Evolutionary conservation across 495 filamentous ascomycete genomes (phyloP).

Genomic region (Evansstolkia leycettana): DNA sequence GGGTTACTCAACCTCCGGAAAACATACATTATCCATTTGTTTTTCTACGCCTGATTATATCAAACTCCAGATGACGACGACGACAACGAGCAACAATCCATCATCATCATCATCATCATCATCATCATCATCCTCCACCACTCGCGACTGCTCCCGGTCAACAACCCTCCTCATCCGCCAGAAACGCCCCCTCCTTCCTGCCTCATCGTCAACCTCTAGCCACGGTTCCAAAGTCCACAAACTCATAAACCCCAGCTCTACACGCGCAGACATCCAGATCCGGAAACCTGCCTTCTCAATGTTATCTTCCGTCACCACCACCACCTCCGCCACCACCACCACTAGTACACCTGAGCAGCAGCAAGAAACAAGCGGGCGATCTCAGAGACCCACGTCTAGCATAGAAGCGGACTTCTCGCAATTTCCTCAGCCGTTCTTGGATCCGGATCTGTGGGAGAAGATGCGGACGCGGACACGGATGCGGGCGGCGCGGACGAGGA

Average conservation of each 20-base stretch:
- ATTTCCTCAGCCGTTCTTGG: constrained; percentile 19
- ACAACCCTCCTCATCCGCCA: constrained; percentile 1
- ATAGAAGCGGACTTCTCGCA: constrained; percentile 12
- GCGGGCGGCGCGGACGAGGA: not conserved
- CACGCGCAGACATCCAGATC: constrained; percentile 3
- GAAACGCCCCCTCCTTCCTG: constrained; percentile 1
- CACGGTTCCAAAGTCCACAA: not conserved
- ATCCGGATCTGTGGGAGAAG: constrained; percentile 11
- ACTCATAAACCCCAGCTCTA: constrained; percentile 4
- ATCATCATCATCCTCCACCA: not conserved
- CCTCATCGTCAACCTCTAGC: not conserved
- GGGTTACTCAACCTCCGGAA: too few species aligned
- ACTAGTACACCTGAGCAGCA: not conserved
- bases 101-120: constrained; percentile 3
- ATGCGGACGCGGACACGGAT: not conserved
- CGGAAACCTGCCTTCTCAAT: constrained; percentile 6
- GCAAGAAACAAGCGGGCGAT: not conserved
- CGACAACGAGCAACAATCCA: not conserved
- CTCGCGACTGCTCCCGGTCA: too few species aligned
- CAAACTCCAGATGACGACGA: too few species aligned
- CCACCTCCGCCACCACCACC: not conserved
- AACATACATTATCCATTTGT: too few species aligned
- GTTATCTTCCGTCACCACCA: not conserved
- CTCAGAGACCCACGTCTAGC: not conserved
- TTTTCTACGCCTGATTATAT: too few species aligned